Evolutionary conservation across 306 rosid species (phyloP), one percentile per base, ranked within the genome.

Genomic region (Medicago lupulina): DNA sequence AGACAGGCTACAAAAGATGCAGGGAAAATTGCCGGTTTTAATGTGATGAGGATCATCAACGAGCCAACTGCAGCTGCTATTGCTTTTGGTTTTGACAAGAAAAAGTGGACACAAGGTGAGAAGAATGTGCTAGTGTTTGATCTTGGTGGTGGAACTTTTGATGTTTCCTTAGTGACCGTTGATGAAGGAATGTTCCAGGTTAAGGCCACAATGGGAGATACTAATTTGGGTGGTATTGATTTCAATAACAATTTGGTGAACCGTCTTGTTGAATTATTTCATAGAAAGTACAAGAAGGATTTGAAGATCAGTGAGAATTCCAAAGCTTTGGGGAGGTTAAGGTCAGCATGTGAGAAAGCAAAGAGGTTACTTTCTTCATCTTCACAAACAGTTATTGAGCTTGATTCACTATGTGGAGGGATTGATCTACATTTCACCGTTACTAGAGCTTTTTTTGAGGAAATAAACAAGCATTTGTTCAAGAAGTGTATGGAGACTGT

Each of bases 71-170:
- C 87, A 6, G 87, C 87, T 25, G 83, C 87, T 11, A 84, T 84
- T 36, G 87, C 87, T 31, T 84, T 73, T 18, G 87, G 87, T 1
- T 73, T 84, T 28, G 83, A 84, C 60, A 84, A 73, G 71, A 80
- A 73, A 25, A 46, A 25, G 1, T 84, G 77, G 50, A 80, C 78
- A 70, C 23, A 78, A 7, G 83, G 75, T 9, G 87, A 84, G 49
- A 36, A 51, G 63, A 84, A 84, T 16, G 87, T 84, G 71, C 80
- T 84, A 9, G 84, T 84, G 39, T 84, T 84, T 51, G 87, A 80
- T 62, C 85, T 84, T 8, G 87, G 87, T 61, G 87, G 87, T 17
- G 87, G 87, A 0, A 84, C 87, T 15, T 80, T 84, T 44, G 87
- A 84, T 63, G 85, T 80, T 73, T 84, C 87, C 0, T 40, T 84